phyloP scores from a whole-genome alignment of 768 basidiomycete species.

The Wakefieldia striispora region DNA sequence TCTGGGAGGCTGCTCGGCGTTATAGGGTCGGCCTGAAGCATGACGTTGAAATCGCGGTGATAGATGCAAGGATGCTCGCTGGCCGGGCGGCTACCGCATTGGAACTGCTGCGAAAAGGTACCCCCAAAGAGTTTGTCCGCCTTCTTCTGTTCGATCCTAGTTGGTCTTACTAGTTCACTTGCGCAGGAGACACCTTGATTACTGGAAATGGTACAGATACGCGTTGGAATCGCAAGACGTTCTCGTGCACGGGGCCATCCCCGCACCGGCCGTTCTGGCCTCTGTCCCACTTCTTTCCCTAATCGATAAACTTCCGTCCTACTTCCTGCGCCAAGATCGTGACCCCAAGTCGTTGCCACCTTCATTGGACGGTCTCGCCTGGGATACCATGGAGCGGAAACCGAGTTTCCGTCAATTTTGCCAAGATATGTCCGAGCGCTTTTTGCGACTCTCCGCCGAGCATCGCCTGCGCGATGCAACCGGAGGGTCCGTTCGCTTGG shows the following conservation, averaged over 20 bases:
- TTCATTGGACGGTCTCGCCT: constrained; percentile 39
- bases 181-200: constrained; percentile 54
- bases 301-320: constrained; percentile 68
- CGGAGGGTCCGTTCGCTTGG: constrained; percentile 62
- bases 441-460: constrained; percentile 53
- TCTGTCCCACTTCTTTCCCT: constrained; percentile 68
- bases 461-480: constrained; percentile 64
- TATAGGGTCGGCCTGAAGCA: constrained; percentile 72
- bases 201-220: constrained; percentile 77
- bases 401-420: constrained; percentile 69
- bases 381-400: constrained; percentile 62
- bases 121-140: constrained; percentile 52
- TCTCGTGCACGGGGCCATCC: constrained; percentile 67
- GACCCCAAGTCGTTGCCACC: constrained; percentile 28
- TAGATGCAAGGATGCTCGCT: constrained; percentile 61
- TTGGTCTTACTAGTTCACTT: background rate
- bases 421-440: constrained; percentile 62
- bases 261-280: constrained; percentile 60
- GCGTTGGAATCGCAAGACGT: constrained; percentile 76
- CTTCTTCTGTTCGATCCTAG: background rate
- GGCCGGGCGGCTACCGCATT: constrained; percentile 62
- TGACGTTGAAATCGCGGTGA: constrained; percentile 74
- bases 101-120: constrained; percentile 54
- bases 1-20: constrained; percentile 80
- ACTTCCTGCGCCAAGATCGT: constrained; percentile 47